Evolutionary conservation across 176 grass and related monocot genomes (phyloP).

Genomic region (Neostapfia colusana): DNA sequence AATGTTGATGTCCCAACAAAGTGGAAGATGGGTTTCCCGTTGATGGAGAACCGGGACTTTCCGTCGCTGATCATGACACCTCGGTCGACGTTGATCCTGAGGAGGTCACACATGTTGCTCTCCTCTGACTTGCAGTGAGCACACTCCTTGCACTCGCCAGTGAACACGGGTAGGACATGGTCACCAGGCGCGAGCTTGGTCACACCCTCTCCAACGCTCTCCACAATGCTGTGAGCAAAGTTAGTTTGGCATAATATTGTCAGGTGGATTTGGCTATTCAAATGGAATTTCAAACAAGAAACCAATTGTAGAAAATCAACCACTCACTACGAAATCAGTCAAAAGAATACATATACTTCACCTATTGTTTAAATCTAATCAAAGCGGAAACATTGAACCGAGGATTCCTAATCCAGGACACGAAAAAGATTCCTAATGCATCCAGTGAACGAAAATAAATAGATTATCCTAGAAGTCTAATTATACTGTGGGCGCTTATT

Average conservation of each 20-base stretch:
- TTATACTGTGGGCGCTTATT: neutral
- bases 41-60: too few relatives aligned
- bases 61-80: too few relatives aligned
- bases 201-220: slow-evolving; percentile 73
- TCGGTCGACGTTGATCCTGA: too few relatives aligned
- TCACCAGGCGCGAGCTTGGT: too few relatives aligned
- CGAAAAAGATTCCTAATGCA: neutral
- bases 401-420: neutral
- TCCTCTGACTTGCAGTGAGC: too few relatives aligned
- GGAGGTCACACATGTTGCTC: too few relatives aligned
- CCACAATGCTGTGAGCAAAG: slow-evolving; percentile 55
- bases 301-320: neutral
- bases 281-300: neutral
- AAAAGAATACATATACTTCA: too few relatives aligned
- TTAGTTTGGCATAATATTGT: neutral
- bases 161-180: too few relatives aligned
- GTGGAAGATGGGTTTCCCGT: too few relatives aligned
- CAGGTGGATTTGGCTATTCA: neutral
- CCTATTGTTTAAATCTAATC: too few relatives aligned
- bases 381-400: neutral
- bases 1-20: too few relatives aligned
- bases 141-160: too few relatives aligned
- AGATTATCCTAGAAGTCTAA: neutral
- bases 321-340: neutral
- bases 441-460: neutral